phyloP scores from a whole-genome alignment of 2,329 filamentous ascomycete genomes.

The Fusarium devonianum region DNA sequence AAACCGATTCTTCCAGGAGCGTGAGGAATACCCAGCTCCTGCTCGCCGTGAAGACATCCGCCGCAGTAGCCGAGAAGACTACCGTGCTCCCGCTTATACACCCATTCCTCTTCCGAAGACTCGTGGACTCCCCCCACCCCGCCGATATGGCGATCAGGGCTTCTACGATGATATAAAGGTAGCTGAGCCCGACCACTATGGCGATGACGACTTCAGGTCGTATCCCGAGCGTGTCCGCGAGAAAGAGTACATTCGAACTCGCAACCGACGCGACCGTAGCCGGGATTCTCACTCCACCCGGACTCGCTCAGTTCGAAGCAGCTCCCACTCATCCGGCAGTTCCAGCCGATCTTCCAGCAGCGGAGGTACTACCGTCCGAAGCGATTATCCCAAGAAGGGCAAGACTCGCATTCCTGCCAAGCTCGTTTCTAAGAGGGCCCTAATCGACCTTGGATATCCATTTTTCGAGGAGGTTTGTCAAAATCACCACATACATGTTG shows the following conservation, averaged over 20 bases:
- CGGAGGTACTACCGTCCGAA: conserved; percentile 60
- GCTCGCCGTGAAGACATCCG: conserved; percentile 56
- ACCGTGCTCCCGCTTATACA: conserved; percentile 57
- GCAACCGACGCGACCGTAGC: conserved; percentile 53
- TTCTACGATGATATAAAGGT: conserved; percentile 72
- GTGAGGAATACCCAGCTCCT: conserved; percentile 70
- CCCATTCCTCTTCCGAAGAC: conserved; percentile 75
- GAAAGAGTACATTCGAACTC: conserved; percentile 62
- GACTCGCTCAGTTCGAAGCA: conserved; percentile 50
- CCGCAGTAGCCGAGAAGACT: conserved; percentile 57
- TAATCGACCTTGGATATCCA: conserved; percentile 85
- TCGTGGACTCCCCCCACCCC: conserved; percentile 65
- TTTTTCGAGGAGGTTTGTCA: conserved; percentile 80
- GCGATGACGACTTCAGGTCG: conserved; percentile 74
- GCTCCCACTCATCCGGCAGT: conserved; percentile 54
- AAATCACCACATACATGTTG: rapidly evolving
- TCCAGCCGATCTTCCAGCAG: conserved; percentile 55
- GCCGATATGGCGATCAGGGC: conserved; percentile 62
- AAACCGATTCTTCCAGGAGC: conserved; percentile 55
- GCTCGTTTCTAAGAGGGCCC: conserved; percentile 79
- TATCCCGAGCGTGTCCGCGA: conserved; percentile 68
- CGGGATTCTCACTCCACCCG: conserved; percentile 51
- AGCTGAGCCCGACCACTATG: conserved; percentile 71
- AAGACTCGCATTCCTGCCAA: conserved; percentile 87
- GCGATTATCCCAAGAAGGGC: conserved; percentile 79